Evolutionary conservation across 345 rosid species (phyloP), one percentile per base, ranked within the genome.

Genomic region (Dimocarpus longan): DNA sequence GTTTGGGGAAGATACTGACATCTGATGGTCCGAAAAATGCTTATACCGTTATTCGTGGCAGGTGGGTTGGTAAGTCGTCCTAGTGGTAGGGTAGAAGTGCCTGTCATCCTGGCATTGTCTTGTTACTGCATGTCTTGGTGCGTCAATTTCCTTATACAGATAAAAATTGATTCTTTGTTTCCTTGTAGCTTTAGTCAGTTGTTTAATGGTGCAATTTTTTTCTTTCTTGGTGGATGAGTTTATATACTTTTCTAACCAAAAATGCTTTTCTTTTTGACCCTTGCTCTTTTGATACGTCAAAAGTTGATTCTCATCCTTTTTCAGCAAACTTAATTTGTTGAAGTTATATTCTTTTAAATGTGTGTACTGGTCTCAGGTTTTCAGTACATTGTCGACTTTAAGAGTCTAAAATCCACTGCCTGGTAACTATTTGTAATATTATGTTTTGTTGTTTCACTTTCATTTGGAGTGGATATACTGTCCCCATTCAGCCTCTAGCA

Each of bases 31-130:
- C 84, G 80, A 94, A 88, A 87, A 91, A 90, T 86, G 97, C 93
- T 71, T 95, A 86, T 92, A 92, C 97, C 80, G 82, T 85, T 86
- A 89, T 95, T 64, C 88, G 70, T 89, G 91, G 91, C 95, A 90
- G 95, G 99, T 90, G 92, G 93, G 98, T 93, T 84, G 95, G 95
- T 95, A 90, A 90, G 91, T 91, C 85, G 64, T 83, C 85, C 76
- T 63, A 88, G 71, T 82, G 78, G 78, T 69, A 19, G 72, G 71
- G 84, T 79, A 80, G 84, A 76, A 71, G 76, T 59, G 75, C 73
- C 79, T 70, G 54, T 21, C 62, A 43, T 24, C 26, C 42, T 69
- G 74, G 74, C 66, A 74, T 74, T 66, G 74, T 77, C 73, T 74
- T 64, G 75, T 73, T 78, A 52, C 44, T 81, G 59, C 48, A 21